Conservation (phyloP, 169 alveolate genomes). For the Plasmodium relictum region DNA sequence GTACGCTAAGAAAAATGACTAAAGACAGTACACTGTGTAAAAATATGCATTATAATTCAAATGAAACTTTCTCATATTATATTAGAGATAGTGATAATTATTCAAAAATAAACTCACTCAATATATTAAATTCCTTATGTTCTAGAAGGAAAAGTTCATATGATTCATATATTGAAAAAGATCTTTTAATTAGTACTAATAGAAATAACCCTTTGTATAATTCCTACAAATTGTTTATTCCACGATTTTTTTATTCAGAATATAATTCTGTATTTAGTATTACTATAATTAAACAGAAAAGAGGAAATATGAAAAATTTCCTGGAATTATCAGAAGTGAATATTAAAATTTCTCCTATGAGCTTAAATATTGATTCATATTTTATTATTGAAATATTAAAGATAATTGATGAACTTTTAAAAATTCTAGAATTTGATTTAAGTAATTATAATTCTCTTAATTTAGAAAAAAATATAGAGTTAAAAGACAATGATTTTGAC, state of each 20-base stretch:
- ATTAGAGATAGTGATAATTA: conserved; percentile 14
- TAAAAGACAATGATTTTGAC: conserved; percentile 58
- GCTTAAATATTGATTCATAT: conserved; percentile 72
- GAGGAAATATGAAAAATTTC: conserved; percentile 77
- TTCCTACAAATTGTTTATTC: conserved; percentile 52
- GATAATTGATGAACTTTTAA: conserved; percentile 60
- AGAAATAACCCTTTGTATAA: conserved; percentile 50
- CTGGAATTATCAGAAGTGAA: conserved; percentile 64
- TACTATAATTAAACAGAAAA: conserved; percentile 43
- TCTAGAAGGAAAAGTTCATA: neutral
- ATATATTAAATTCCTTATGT: conserved; percentile 20
- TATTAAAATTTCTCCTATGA: conserved; percentile 62
- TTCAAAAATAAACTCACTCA: conserved; percentile 22
- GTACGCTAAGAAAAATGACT: neutral
- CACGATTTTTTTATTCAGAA: conserved; percentile 49
- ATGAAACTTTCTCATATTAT: conserved; percentile 9
- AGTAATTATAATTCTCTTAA: conserved; percentile 70
- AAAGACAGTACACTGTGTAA: neutral
- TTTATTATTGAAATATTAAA: conserved; percentile 74
- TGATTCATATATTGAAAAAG: conserved; percentile 41
- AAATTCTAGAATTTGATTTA: conserved; percentile 68
- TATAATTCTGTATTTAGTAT: conserved; percentile 40
- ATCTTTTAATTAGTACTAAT: conserved; percentile 35
- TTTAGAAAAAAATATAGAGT: conserved; percentile 72
- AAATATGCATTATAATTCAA: conserved; percentile 1